Evolutionary conservation across 1,139 yeast genomes (phyloP).

Genomic region (Komagataea norvegica): DNA sequence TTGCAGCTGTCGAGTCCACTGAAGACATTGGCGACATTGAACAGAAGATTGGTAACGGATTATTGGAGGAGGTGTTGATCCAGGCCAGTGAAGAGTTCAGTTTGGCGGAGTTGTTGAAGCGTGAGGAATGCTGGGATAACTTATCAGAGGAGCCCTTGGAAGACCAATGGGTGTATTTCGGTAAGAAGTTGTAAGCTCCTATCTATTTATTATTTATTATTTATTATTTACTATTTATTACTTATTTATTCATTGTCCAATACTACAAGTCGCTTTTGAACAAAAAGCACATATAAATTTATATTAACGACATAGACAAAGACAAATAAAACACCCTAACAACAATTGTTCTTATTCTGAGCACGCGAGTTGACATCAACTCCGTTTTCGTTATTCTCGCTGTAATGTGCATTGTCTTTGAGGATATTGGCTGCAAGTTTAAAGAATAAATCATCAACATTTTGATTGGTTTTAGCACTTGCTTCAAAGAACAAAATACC

Average conservation of each 20-base stretch:
- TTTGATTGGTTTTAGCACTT: constrained; percentile 87
- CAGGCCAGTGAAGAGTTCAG: constrained; percentile 82
- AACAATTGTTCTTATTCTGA: constrained; percentile 5
- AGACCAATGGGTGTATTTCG: constrained; percentile 70
- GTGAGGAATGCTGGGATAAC: constrained; percentile 63
- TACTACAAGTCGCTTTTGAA: neutral
- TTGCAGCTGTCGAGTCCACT: constrained; percentile 57
- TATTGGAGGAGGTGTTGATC: constrained; percentile 75
- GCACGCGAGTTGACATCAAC: constrained; percentile 28
- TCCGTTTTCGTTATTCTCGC: constrained; percentile 6
- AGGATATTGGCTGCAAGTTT: constrained; percentile 54
- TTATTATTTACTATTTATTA: neutral
- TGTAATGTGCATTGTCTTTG: constrained; percentile 10
- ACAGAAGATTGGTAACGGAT: constrained; percentile 71
- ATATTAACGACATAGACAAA: neutral
- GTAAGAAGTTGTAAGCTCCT: constrained; percentile 44
- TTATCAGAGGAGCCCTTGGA: constrained; percentile 65
- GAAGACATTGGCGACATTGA: constrained; percentile 69
- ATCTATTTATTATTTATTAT: constrained; percentile 3
- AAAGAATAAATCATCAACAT: constrained; percentile 88
- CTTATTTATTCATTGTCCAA: constrained; percentile 1
- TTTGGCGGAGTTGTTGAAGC: constrained; percentile 64
- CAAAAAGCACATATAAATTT: neutral
- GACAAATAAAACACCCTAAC: constrained; percentile 1
- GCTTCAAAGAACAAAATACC: constrained; percentile 93